Evolutionary conservation across 2,329 filamentous ascomycete species (phyloP).

Genomic region (Penicillium italicum): DNA sequence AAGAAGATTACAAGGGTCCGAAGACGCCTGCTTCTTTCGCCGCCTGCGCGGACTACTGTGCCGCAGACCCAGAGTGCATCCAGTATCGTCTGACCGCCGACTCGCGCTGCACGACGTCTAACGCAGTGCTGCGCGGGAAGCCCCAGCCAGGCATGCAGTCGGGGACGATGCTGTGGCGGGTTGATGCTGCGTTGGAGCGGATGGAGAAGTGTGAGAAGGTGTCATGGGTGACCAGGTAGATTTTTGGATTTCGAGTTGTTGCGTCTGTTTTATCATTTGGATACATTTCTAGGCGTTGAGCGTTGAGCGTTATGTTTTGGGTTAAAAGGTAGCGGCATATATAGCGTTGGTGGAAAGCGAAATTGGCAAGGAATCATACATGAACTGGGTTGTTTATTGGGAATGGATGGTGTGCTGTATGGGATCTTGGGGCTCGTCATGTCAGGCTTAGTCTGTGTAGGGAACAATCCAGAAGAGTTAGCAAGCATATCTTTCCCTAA

Average conservation of each 20-base stretch:
- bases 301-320: not conserved
- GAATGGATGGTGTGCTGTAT: not conserved
- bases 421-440: not conserved
- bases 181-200: slow-evolving; percentile 15
- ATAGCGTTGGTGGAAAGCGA: not conserved
- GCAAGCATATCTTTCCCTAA: not conserved
- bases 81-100: slow-evolving; percentile 18
- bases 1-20: slow-evolving; percentile 4
- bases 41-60: slow-evolving; percentile 23
- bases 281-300: not conserved
- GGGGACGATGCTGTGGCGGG: slow-evolving; percentile 23
- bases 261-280: not conserved
- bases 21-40: slow-evolving; percentile 7
- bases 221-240: slow-evolving; percentile 8
- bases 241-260: not conserved
- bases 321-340: not conserved
- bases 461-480: no score
- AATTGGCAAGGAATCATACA: not conserved
- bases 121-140: slow-evolving; percentile 13
- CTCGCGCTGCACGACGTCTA: slow-evolving; percentile 15
- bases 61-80: slow-evolving; percentile 11
- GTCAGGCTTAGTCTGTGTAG: not conserved
- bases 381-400: not conserved
- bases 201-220: slow-evolving; percentile 12
- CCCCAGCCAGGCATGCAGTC: slow-evolving; percentile 11